Evolutionary conservation across 2,329 filamentous ascomycete genomes (phyloP).

Genomic region (Aspergillus sp.): DNA sequence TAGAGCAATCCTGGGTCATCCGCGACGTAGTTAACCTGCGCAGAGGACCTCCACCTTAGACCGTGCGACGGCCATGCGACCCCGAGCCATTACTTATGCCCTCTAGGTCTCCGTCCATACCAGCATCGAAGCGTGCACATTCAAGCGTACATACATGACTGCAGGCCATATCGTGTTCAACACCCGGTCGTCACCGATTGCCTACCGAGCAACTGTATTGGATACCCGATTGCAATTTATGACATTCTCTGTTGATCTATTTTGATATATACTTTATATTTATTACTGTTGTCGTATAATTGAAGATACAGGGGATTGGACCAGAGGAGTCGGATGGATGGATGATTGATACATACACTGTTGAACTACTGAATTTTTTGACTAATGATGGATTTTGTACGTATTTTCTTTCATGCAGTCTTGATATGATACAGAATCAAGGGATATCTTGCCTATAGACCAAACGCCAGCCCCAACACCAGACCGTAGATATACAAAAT

Average conservation of each 20-base stretch:
- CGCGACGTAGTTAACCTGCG: constrained; percentile 23
- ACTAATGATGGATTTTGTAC: background rate
- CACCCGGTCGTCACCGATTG: constrained; percentile 14
- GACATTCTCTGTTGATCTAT: background rate
- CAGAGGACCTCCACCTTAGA: constrained; percentile 10
- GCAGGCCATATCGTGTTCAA: constrained; percentile 19
- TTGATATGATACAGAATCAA: too few species aligned
- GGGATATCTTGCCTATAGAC: too few species aligned
- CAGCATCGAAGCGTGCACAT: background rate
- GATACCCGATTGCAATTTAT: constrained; percentile 34
- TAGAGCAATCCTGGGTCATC: constrained; percentile 8
- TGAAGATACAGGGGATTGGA: background rate
- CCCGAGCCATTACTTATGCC: background rate
- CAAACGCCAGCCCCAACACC: background rate
- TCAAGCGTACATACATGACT: background rate
- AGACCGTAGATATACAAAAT: background rate
- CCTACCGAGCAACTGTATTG: constrained; percentile 23
- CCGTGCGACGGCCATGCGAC: background rate
- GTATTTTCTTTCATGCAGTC: too few species aligned
- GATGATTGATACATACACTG: background rate
- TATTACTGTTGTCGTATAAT: constrained; percentile 1
- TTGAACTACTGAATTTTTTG: background rate
- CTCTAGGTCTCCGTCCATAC: background rate
- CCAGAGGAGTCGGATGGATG: background rate
- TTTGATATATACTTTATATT: constrained; percentile 3